Evolutionary conservation across 495 filamentous ascomycete species (phyloP).

Genomic region (Penicillium subrubescens): DNA sequence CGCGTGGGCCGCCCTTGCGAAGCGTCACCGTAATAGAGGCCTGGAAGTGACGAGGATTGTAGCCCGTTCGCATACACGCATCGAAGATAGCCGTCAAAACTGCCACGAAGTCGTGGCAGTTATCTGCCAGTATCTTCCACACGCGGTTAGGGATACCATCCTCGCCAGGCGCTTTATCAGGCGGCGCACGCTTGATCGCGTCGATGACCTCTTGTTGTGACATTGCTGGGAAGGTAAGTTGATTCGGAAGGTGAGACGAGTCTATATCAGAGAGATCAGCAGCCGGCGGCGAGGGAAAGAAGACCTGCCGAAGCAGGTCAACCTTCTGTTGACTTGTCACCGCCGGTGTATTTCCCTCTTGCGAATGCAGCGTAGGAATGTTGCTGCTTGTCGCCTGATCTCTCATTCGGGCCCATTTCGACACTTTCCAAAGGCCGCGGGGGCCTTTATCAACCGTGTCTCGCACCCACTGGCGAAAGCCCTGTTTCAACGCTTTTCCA

Average conservation of each 20-base stretch:
- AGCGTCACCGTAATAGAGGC: conserved; percentile 22
- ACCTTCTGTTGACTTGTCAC: conserved; percentile 20
- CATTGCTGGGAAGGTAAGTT: neutral
- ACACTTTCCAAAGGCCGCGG: conserved; percentile 15
- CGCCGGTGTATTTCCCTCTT: neutral
- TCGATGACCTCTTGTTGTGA: neutral
- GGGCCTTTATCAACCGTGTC: conserved; percentile 7
- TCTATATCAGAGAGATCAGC: conserved; percentile 29
- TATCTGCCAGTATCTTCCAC: conserved; percentile 10
- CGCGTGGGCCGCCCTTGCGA: conserved; percentile 22
- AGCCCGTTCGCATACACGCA: conserved; percentile 19
- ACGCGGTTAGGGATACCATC: conserved; percentile 29
- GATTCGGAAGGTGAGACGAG: too few species aligned
- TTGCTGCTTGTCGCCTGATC: conserved; percentile 1
- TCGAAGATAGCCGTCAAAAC: conserved; percentile 27
- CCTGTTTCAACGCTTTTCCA: neutral
- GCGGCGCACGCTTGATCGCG: conserved; percentile 17
- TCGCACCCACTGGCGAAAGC: neutral
- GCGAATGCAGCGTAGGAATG: neutral
- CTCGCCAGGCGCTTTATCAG: conserved; percentile 30
- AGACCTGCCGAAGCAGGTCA: conserved; percentile 14
- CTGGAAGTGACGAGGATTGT: conserved; percentile 25
- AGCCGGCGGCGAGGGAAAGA: conserved; percentile 25
- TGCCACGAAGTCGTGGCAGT: neutral
- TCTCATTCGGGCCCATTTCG: conserved; percentile 17